Conservation (phyloP, 2,329 filamentous ascomycete genomes). For the Aspergillus fischeri region DNA sequence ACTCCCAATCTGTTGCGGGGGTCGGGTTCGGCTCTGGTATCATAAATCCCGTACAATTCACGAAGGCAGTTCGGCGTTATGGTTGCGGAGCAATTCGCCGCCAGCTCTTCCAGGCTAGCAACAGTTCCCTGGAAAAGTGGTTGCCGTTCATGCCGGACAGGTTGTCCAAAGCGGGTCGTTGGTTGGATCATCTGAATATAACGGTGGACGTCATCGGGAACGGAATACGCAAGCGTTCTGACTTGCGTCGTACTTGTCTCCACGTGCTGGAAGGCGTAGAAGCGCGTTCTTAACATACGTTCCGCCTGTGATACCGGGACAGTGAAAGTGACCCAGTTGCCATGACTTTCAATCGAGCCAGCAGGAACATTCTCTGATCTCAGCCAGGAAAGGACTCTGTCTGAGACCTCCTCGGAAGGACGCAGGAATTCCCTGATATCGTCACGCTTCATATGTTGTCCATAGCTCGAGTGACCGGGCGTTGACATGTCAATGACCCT, state of each 20-base stretch:
- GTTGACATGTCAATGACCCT: conserved; percentile 59
- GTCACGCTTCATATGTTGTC: conserved; percentile 58
- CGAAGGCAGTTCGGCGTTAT: conserved; percentile 50
- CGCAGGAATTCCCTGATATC: conserved; percentile 54
- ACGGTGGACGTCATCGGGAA: conserved; percentile 52
- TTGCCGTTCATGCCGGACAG: conserved; percentile 40
- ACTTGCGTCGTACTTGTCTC: conserved; percentile 44
- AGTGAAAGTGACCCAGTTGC: conserved; percentile 60
- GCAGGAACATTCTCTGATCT: conserved; percentile 45
- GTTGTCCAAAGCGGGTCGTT: conserved; percentile 58
- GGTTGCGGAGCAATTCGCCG: conserved; percentile 34
- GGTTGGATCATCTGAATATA: conserved; percentile 62
- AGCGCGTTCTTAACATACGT: conserved; percentile 54
- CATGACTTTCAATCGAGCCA: conserved; percentile 46
- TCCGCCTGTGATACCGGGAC: conserved; percentile 44
- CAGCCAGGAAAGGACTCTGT: conserved; percentile 55
- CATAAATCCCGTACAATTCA: conserved; percentile 46
- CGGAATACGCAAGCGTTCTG: conserved; percentile 57
- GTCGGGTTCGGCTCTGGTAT: conserved; percentile 26
- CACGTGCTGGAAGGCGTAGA: conserved; percentile 52
- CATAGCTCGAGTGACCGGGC: conserved; percentile 56
- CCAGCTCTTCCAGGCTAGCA: conserved; percentile 16
- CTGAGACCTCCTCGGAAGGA: conserved; percentile 47
- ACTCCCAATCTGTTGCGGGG: conserved; percentile 41
- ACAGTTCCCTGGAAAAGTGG: conserved; percentile 19